Evolutionary conservation across 495 filamentous ascomycete genomes (phyloP).

Genomic region (Aspergillus olivimuriae): DNA sequence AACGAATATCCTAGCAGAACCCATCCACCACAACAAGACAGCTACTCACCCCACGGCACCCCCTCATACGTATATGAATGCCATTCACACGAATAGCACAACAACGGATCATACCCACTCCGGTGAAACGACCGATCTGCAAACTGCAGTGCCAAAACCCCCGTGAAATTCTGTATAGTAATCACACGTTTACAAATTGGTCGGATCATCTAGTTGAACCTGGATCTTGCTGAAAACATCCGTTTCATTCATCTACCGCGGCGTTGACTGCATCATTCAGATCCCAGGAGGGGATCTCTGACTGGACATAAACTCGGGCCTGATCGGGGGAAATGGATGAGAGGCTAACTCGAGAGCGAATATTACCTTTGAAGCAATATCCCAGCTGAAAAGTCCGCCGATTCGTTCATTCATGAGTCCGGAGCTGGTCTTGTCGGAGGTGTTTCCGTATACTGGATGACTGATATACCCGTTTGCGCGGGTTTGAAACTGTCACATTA

Average conservation of each 20-base stretch:
- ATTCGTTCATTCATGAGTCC: conserved; percentile 32
- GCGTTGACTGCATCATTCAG: conserved; percentile 43
- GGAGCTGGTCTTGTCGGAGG: conserved; percentile 20
- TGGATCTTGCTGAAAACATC: conserved; percentile 58
- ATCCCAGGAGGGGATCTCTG: conserved; percentile 50
- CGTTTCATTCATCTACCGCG: conserved; percentile 50
- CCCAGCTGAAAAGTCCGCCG: conserved; percentile 31
- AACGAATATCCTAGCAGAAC: conserved; percentile 48
- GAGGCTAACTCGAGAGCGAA: conserved; percentile 59
- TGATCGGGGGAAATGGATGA: conserved; percentile 34
- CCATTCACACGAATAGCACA: conserved; percentile 63
- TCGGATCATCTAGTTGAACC: conserved; percentile 43
- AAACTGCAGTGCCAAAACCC: conserved; percentile 56
- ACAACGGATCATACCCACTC: conserved; percentile 51
- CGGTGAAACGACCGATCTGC: conserved; percentile 46
- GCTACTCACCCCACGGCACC: conserved; percentile 30
- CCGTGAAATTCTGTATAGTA: conserved; percentile 56
- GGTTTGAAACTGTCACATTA: conserved; percentile 25
- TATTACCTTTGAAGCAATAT: conserved; percentile 15
- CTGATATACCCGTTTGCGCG: conserved; percentile 22
- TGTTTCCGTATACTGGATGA: conserved; percentile 20
- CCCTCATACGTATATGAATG: conserved; percentile 29
- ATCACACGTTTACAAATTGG: conserved; percentile 54
- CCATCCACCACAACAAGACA: background rate
- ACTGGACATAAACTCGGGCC: conserved; percentile 44